Evolutionary conservation across 176 grass and related monocot genomes (phyloP), one percentile per base, ranked within the genome.

Genomic region (Aegilops speltoides): DNA sequence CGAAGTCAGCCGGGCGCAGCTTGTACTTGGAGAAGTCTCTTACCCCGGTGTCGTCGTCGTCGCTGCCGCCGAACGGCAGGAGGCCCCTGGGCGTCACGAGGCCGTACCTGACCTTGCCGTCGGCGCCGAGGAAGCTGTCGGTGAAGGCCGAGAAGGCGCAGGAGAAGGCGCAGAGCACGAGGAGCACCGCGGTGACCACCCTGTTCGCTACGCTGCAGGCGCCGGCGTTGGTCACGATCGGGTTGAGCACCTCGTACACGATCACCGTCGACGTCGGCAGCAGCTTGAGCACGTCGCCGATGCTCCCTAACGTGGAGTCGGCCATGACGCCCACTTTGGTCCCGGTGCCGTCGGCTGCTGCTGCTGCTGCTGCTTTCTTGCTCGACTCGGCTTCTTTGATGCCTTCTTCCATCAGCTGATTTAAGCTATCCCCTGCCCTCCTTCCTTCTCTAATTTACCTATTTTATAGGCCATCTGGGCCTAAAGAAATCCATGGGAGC

Each of bases 101-200:
- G 32, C 94, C 91, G 33, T 93, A 96, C 82, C 81, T 90, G 6
- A 90, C 59, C 74, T 92, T 96, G 73, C 91, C 91, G 61, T 93
- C 87, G 38, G 83, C 83, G 69, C 83, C 87, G 10, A 84, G 11
- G 79, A 90, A 93, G 86, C 94, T 96, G 79, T 96, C 91, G 4
- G 89, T 96, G 85, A 96, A 96, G 87, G 74, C 25, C 10, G 94
- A 88, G 87, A 96, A 88, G 40, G 73, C 91, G 56, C 93, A 95
- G 43, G 77, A 87, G 57, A 95, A 66, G 45, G 76, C 76, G 59
- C 66, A 84, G 26, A 87, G 28, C 5, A 31, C 78, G 20, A 96
- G 85, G 46, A 96, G 68, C 6, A 77, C 17, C 75, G 84, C 78
- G 7, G 89, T 86, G n/a, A 89, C 28, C 48, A 61, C 64, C 87